Percentiles rank a stretch among this genome's conserved stretches.
Conservation (phyloP, 2,329 filamentous ascomycete genomes). For the Thielaviopsis punctulata region DNA sequence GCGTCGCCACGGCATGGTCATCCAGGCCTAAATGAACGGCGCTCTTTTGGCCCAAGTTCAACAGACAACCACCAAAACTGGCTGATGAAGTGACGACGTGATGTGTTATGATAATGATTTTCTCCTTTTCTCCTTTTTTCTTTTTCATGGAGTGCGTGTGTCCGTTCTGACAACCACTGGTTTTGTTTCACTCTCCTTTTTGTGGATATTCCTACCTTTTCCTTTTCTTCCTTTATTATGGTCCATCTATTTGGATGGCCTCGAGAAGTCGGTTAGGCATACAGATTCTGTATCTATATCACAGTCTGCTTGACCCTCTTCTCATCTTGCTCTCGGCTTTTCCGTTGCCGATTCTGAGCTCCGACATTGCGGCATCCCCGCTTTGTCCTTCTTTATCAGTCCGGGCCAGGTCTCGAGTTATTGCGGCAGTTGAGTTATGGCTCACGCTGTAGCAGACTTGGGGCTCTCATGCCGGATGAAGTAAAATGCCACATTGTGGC, state of each 20-base stretch:
- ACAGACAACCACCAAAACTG: too few relatives aligned
- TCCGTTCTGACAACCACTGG: not conserved
- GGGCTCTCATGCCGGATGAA: not conserved
- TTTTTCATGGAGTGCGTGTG: not conserved
- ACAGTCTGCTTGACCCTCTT: not conserved
- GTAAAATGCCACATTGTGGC: not conserved
- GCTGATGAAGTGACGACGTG: not conserved
- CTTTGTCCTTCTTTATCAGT: not conserved
- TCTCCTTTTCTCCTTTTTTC: not conserved
- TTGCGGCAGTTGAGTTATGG: not conserved
- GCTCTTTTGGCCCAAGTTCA: too few relatives aligned
- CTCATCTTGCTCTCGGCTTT: not conserved
- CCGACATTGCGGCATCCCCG: not conserved
- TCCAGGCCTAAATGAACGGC: conserved; percentile 18
- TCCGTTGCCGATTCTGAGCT: not conserved
- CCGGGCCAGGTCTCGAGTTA: not conserved
- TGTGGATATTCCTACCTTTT: not conserved
- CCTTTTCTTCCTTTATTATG: not conserved
- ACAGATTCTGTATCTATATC: not conserved
- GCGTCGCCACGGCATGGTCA: conserved; percentile 47
- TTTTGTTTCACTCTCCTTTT: not conserved
- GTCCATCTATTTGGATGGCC: not conserved
- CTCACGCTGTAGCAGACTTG: not conserved
- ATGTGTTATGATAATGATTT: not conserved
- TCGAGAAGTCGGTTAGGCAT: not conserved